Percentiles rank a stretch among this genome's conserved stretches.
Conservation (phyloP, 2,329 filamentous ascomycete genomes). For the Cladorrhinum sp. region DNA sequence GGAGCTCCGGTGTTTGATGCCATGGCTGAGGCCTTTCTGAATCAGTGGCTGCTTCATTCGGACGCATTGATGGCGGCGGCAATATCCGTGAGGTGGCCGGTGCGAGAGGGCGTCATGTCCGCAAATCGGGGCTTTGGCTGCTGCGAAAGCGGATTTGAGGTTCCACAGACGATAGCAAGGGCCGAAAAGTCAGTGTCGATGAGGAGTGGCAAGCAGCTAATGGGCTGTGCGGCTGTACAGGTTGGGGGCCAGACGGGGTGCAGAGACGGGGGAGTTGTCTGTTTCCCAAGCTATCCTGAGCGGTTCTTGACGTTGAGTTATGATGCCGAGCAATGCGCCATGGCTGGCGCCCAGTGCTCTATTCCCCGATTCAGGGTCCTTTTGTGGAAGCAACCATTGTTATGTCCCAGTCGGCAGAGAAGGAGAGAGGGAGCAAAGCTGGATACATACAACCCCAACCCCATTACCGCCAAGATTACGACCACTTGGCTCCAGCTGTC, state of each 20-base stretch:
- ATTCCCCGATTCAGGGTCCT: no score
- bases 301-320: no score
- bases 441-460: no score
- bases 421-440: neutral
- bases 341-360: no score
- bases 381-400: no score
- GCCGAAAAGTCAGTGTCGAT: neutral
- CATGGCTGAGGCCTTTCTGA: neutral
- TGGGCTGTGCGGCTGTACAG: no score
- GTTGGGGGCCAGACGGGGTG: no score
- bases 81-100: neutral
- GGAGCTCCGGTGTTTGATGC: neutral
- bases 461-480: neutral
- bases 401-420: no score
- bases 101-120: neutral
- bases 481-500: conserved; percentile 1
- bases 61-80: neutral
- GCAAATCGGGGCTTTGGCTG: neutral
- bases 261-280: no score
- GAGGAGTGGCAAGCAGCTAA: no score
- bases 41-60: neutral
- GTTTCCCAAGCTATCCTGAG: no score
- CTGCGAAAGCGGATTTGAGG: neutral
- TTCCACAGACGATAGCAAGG: neutral
- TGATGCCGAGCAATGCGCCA: no score